Evolutionary conservation across 306 rosid genomes (phyloP).

Genomic region (Prunus padus): DNA sequence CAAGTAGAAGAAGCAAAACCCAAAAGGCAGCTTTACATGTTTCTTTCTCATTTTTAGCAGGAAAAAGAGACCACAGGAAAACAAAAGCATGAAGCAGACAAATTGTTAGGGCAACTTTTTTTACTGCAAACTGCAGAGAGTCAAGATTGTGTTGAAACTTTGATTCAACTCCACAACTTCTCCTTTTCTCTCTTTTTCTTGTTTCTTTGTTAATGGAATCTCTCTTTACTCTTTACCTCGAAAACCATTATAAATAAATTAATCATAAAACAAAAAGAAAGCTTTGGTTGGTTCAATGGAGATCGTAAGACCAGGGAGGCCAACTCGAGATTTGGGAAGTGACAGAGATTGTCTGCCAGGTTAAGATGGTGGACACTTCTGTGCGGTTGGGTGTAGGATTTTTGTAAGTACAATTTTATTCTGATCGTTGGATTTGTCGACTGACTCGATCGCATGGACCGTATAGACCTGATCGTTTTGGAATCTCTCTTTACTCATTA

Average conservation of each 20-base stretch:
- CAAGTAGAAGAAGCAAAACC: slow-evolving; percentile 38
- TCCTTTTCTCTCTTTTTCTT: neutral
- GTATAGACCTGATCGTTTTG: neutral
- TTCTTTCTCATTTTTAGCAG: slow-evolving; percentile 30
- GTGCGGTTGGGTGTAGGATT: slow-evolving; percentile 16
- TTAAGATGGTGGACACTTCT: slow-evolving; percentile 6
- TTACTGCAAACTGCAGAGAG: neutral
- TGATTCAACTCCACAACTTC: slow-evolving; percentile 7
- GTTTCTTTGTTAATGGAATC: slow-evolving; percentile 18
- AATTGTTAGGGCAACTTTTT: slow-evolving; percentile 36
- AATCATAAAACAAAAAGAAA: neutral
- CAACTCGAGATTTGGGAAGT: slow-evolving; percentile 69
- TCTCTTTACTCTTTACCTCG: slow-evolving; percentile 30
- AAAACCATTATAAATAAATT: neutral
- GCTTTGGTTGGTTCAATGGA: neutral
- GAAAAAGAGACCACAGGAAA: slow-evolving; percentile 16
- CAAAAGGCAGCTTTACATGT: slow-evolving; percentile 30
- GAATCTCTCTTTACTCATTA: neutral
- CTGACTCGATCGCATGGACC: neutral
- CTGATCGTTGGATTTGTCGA: slow-evolving; percentile 5
- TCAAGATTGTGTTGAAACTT: neutral
- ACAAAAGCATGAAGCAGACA: slow-evolving; percentile 21
- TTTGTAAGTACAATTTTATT: neutral
- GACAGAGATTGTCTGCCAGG: slow-evolving; percentile 57
- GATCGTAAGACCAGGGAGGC: slow-evolving; percentile 43